A percentile compares a stretch with the other conserved stretches of the same genome.
Evolutionary conservation across 2,329 filamentous ascomycete species (phyloP).

Genomic region (Mollisiaceae sp.): DNA sequence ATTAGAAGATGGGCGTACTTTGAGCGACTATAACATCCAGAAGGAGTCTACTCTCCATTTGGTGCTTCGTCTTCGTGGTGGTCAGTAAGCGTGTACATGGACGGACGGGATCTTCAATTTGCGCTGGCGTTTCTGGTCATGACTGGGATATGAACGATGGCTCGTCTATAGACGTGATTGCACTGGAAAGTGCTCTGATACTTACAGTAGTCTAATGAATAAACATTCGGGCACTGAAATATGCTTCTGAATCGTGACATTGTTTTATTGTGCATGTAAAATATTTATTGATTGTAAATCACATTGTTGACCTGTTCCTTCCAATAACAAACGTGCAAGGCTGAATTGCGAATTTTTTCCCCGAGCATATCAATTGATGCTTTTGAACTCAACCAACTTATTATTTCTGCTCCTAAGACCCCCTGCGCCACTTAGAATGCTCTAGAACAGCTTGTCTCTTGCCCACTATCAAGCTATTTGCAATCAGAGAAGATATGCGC

Average conservation of each 20-base stretch:
- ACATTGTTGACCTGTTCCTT: background rate
- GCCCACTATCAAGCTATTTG: background rate
- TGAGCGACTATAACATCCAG: slow-evolving; percentile 86
- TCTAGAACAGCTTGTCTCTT: slow-evolving; percentile 18
- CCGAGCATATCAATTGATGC: background rate
- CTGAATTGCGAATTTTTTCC: background rate
- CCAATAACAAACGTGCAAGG: background rate
- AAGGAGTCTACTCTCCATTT: slow-evolving; percentile 75
- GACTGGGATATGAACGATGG: slow-evolving; percentile 23
- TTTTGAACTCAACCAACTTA: background rate
- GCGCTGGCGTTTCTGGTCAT: slow-evolving; percentile 34
- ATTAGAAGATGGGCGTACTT: slow-evolving; percentile 75
- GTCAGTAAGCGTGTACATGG: slow-evolving; percentile 48
- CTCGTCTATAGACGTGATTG: slow-evolving; percentile 24
- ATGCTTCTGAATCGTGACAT: background rate
- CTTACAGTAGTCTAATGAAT: slow-evolving; percentile 25
- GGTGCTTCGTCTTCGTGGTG: slow-evolving; percentile 73
- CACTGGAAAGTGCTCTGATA: slow-evolving; percentile 17
- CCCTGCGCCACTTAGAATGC: slow-evolving; percentile 21
- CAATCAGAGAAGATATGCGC: background rate
- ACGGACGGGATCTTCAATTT: slow-evolving; percentile 20
- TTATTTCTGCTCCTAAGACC: background rate
- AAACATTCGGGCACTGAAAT: slow-evolving; percentile 22
- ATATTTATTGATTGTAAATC: background rate
- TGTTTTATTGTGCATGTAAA: background rate